These are phyloP conservation scores for Dictyophora rubrovolvata DNA, from an alignment of 768 basidiomycete genomes.

Conservation along the genomic window DNA sequence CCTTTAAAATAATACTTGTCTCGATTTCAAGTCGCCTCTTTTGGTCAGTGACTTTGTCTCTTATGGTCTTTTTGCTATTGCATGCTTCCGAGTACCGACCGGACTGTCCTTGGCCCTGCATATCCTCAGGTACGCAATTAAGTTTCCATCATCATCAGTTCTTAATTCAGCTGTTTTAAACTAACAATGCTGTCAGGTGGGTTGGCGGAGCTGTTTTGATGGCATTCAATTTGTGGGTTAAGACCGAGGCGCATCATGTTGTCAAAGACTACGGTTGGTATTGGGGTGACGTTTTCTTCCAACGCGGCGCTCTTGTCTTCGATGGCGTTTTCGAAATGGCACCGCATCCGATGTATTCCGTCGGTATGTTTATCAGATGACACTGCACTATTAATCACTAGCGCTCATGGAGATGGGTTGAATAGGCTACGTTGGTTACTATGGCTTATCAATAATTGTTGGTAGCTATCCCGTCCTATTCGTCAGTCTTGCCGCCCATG, in stretches of 20 bases:
- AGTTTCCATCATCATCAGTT: not conserved
- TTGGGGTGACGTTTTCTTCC: constrained; percentile 91
- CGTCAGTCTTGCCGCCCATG: constrained; percentile 87
- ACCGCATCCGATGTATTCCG: constrained; percentile 94
- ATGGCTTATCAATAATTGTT: constrained; percentile 84
- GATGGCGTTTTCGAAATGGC: constrained; percentile 96
- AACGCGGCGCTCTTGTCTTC: constrained; percentile 87
- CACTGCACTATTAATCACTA: not conserved
- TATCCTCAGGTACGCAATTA: constrained; percentile 54
- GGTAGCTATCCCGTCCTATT: constrained; percentile 89
- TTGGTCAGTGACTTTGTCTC: constrained; percentile 76
- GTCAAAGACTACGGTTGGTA: constrained; percentile 99
- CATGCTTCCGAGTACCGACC: constrained; percentile 80
- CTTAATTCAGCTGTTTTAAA: not conserved
- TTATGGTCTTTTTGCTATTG: constrained; percentile 91
- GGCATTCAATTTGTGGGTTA: constrained; percentile 96
- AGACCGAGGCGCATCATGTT: constrained; percentile 93
- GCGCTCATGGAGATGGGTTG: not conserved
- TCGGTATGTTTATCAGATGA: constrained; percentile 33
- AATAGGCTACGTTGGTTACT: constrained; percentile 91
- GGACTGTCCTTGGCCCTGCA: constrained; percentile 67
- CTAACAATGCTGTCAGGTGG: constrained; percentile 48
- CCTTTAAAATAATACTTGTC: not conserved
- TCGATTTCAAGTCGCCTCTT: constrained; percentile 6
- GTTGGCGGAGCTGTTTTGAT: constrained; percentile 76